Evolutionary conservation across 2,329 filamentous ascomycete genomes (phyloP).

Genomic region (Rhynchosporium graminicola): DNA sequence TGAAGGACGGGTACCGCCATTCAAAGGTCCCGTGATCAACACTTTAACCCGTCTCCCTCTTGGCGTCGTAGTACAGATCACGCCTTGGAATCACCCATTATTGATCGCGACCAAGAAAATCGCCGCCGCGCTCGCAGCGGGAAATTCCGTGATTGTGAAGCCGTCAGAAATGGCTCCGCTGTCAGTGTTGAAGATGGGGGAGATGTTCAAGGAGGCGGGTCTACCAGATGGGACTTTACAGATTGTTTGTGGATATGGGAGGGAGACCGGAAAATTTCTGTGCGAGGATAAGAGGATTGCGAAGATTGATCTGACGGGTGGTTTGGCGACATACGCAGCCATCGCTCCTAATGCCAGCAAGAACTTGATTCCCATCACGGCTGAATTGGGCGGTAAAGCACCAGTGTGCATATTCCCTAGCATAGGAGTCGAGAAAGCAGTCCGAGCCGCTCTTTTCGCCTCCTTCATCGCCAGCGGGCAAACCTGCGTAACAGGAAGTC

Average conservation of each 20-base stretch:
- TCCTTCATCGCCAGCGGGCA: conserved; percentile 56
- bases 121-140: conserved; percentile 41
- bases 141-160: conserved; percentile 44
- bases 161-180: conserved; percentile 46
- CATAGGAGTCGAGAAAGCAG: conserved; percentile 61
- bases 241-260: conserved; percentile 54
- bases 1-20: conserved; percentile 66
- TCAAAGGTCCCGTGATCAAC: conserved; percentile 60
- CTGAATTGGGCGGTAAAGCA: conserved; percentile 70
- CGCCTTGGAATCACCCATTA: conserved; percentile 60
- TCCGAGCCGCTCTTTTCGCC: conserved; percentile 51
- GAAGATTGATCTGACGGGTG: conserved; percentile 69
- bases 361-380: conserved; percentile 65
- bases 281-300: conserved; percentile 59
- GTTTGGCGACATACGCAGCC: conserved; percentile 63
- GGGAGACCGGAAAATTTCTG: conserved; percentile 53
- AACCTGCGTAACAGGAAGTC: conserved; percentile 57
- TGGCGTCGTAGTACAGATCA: conserved; percentile 58
- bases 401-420: conserved; percentile 65
- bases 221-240: conserved; percentile 47
- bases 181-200: conserved; percentile 44
- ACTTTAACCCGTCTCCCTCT: conserved; percentile 56
- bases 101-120: conserved; percentile 55
- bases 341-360: conserved; percentile 62
- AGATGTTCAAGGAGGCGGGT: conserved; percentile 45